A percentile compares a stretch with the other conserved stretches of the same genome.
Evolutionary conservation across 768 basidiomycete genomes (phyloP).

Genomic region (Cystofilobasidium macerans): DNA sequence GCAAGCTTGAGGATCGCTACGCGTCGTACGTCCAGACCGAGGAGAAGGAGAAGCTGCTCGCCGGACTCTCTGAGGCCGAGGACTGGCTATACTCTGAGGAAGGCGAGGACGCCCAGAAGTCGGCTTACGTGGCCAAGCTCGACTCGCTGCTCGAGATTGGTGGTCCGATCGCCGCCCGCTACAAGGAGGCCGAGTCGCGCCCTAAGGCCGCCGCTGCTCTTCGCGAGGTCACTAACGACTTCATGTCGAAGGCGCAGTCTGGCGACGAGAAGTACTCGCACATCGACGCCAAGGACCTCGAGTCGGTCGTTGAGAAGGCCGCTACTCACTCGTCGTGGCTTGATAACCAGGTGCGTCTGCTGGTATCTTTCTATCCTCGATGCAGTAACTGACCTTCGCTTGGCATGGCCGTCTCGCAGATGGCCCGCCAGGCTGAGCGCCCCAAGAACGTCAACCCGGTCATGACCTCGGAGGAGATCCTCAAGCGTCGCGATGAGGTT

Average conservation of each 20-base stretch:
- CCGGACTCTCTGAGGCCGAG: conserved; percentile 63
- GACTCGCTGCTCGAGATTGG: conserved; percentile 74
- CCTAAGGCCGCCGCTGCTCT: conserved; percentile 59
- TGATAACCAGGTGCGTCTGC: too few species aligned
- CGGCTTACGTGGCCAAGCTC: conserved; percentile 75
- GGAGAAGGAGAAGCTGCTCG: conserved; percentile 69
- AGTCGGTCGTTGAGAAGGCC: conserved; percentile 54
- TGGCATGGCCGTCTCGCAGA: too few species aligned
- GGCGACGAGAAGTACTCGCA: conserved; percentile 76
- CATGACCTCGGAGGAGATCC: conserved; percentile 66
- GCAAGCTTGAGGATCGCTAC: conserved; percentile 83
- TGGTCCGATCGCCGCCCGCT: conserved; percentile 73
- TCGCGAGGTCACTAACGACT: conserved; percentile 78
- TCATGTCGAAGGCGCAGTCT: conserved; percentile 63
- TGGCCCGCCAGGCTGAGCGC: conserved; percentile 71
- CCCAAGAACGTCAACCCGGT: conserved; percentile 81
- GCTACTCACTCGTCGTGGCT: conserved; percentile 91
- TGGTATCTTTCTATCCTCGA: too few species aligned
- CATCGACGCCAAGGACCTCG: conserved; percentile 50
- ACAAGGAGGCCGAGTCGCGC: conserved; percentile 71
- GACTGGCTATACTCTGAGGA: conserved; percentile 98
- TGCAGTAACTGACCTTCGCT: too few species aligned
- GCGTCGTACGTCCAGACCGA: conserved; percentile 57
- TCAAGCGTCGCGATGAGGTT: conserved; percentile 85
- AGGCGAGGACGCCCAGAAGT: conserved; percentile 88